Evolutionary conservation across 352 stramenopile genomes (phyloP), one percentile per base, ranked within the genome.

Genomic region (Pythium sukuiense): DNA sequence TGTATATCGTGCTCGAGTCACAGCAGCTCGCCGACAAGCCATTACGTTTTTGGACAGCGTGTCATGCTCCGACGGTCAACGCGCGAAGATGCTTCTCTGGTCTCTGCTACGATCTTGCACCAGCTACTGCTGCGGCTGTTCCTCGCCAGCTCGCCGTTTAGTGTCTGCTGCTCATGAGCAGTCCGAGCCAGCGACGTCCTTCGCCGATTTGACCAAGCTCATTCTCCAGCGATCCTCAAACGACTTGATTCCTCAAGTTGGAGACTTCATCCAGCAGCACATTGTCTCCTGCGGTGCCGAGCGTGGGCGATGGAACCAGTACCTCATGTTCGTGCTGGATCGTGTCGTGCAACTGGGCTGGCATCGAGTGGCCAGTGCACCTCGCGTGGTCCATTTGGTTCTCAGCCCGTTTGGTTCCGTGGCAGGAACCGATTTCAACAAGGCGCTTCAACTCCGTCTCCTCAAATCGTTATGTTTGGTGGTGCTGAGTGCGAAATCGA

Each of bases 81-180:
- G 30, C n/a, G 48, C 30, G 4, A 52, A 53, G 43, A 63, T 53
- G 39, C 39, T 32, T 59, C 56, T 90, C 27, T 92, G 81, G 83
- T 58, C 71, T 32, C 58, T 88, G 45, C 33, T 92, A 26, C 70
- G 82, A 32, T 73, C 84, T 39, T 92, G 83, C 43, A 89, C 81
- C 2, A 79, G 69, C 39, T 64, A 79, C 29, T 90, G 81, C 50
- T 90, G 80, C 48, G 80, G 81, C 35, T 85, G 77, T 27, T 55
- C 33, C n/a, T 26, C 26, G 0, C 2, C 24, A 55, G 20, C 55
- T 12, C 33, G 16, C 35, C 29, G 30, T 7, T 32, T 50, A 0
- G 18, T 26, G 16, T 32, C 30, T 6, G 30, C 46, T 35, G 33
- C 16, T 6, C n/a, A 26, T 9, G 29, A 61, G n/a, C 11, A 26